Conservation (phyloP, 352 stramenopile species). For the Phytopythium ostracodes region DNA sequence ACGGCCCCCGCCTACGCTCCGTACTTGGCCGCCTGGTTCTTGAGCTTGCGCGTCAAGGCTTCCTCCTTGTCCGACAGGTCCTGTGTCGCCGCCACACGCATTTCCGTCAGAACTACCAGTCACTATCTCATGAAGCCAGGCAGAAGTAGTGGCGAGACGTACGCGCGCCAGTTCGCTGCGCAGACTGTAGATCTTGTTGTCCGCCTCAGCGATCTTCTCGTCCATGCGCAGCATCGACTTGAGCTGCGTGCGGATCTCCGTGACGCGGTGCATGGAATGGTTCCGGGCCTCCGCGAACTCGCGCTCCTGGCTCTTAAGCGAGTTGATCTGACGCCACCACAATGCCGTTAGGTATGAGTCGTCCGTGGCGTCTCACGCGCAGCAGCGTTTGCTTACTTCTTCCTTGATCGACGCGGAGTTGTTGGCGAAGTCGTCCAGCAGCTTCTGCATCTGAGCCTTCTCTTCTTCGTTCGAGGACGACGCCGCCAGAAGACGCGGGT, state of each 20-base stretch:
- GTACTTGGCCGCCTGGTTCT: slow-evolving; percentile 61
- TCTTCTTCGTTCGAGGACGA: slow-evolving; percentile 80
- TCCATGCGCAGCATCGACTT: slow-evolving; percentile 68
- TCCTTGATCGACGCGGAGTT: slow-evolving; percentile 45
- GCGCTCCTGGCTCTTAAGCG: slow-evolving; percentile 63
- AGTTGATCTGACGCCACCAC: slow-evolving; percentile 30
- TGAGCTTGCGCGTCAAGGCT: slow-evolving; percentile 69
- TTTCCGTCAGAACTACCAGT: neutral
- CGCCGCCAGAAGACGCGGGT: slow-evolving; percentile 55
- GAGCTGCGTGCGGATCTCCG: slow-evolving; percentile 64
- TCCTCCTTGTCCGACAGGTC: slow-evolving; percentile 78
- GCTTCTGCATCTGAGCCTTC: slow-evolving; percentile 51
- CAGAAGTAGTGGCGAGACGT: slow-evolving; percentile 2
- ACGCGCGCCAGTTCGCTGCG: slow-evolving; percentile 71
- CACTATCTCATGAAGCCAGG: neutral
- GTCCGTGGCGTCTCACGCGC: neutral
- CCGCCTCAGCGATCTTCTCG: slow-evolving; percentile 65
- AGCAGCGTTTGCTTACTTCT: slow-evolving; percentile 27
- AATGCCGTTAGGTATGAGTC: neutral
- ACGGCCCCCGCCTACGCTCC: neutral
- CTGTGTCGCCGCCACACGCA: slow-evolving; percentile 15
- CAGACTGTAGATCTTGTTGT: slow-evolving; percentile 69
- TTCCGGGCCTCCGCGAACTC: slow-evolving; percentile 55
- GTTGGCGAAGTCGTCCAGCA: slow-evolving; percentile 35
- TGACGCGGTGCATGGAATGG: slow-evolving; percentile 51